Conservation (phyloP, 2,329 filamentous ascomycete species). For the Lizonia empirigonia region DNA sequence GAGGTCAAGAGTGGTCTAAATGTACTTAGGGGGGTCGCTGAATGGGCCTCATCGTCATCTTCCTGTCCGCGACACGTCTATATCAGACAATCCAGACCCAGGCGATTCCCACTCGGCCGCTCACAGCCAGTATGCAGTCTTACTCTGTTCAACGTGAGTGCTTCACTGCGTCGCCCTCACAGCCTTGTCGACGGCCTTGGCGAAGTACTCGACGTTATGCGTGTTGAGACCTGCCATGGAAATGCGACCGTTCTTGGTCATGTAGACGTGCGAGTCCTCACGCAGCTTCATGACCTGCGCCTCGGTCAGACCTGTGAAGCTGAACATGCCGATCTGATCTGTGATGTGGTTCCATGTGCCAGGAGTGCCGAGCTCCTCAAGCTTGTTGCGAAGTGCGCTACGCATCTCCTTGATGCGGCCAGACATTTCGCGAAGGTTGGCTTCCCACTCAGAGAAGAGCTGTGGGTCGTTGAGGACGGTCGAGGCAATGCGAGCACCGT, state of each 20-base stretch:
- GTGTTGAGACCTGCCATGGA: constrained; percentile 98
- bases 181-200: constrained; percentile 83
- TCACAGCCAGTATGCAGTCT: background rate
- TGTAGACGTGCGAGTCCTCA: constrained; percentile 77
- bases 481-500: constrained; percentile 87
- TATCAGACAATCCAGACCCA: background rate
- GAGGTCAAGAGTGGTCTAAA: constrained; percentile 6
- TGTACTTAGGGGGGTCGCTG: background rate
- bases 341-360: constrained; percentile 97
- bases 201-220: constrained; percentile 90
- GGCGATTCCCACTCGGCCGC: background rate
- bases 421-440: constrained; percentile 89
- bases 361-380: constrained; percentile 84
- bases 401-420: constrained; percentile 95
- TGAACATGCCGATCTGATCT: constrained; percentile 99
- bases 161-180: constrained; percentile 63
- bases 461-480: constrained; percentile 80
- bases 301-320: constrained; percentile 81
- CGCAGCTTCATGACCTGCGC: constrained; percentile 73
- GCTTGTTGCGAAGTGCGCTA: constrained; percentile 72
- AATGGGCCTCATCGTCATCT: background rate
- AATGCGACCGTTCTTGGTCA: constrained; percentile 97
- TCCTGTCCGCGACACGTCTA: background rate
- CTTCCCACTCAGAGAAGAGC: constrained; percentile 91
- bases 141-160: background rate